phyloP scores from a whole-genome alignment of 78 protist species.

The Dictyostelium purpureum region DNA sequence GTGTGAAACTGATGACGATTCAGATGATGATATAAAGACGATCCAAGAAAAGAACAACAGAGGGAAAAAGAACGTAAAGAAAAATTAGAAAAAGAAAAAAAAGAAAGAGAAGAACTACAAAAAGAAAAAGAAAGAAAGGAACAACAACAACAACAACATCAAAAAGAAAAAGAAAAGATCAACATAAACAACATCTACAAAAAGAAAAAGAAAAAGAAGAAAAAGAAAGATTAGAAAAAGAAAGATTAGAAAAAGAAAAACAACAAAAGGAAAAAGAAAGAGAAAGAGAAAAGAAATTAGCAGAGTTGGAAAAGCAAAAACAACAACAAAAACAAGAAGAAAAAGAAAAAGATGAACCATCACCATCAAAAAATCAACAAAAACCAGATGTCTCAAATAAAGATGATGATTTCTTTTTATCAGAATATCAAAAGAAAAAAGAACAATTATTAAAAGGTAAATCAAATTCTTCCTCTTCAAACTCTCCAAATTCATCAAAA shows the following conservation, averaged over 20 bases:
- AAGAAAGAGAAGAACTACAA: neutral
- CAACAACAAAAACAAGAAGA: neutral
- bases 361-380: too few relatives aligned
- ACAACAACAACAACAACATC: neutral
- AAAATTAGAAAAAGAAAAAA: slow-evolving; percentile 3
- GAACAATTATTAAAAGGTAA: slow-evolving; percentile 38
- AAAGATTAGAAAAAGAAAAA: neutral
- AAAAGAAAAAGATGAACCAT: neutral
- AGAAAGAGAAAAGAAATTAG: slow-evolving; percentile 3
- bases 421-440: slow-evolving; percentile 65
- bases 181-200: neutral
- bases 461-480: neutral
- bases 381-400: neutral
- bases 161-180: neutral
- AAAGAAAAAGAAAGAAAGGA: slow-evolving; percentile 8
- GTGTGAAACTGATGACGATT: neutral
- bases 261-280: slow-evolving; percentile 10
- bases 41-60: neutral
- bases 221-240: neutral
- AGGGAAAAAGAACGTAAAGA: slow-evolving; percentile 14
- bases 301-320: neutral
- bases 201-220: slow-evolving; percentile 14
- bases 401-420: slow-evolving; percentile 3
- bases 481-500: neutral
- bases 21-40: neutral